These are phyloP conservation scores for Beauveria varroae DNA, from an alignment of 2,329 filamentous ascomycete species.

Conservation along the genomic window DNA sequence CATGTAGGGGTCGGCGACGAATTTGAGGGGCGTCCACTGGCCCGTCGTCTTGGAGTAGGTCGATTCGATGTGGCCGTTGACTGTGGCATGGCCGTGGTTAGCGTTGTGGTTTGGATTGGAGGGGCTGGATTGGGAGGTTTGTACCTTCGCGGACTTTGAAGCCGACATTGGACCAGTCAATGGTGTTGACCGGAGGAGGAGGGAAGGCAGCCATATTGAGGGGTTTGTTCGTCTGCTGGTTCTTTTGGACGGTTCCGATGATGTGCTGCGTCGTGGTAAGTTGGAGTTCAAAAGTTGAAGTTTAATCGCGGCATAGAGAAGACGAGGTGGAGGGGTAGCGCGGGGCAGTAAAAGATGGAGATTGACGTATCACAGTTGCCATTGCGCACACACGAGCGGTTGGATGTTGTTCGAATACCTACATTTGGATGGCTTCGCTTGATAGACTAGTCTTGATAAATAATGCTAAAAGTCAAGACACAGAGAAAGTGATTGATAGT, in stretches of 20 bases:
- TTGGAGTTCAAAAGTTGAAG: neutral
- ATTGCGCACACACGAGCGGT: neutral
- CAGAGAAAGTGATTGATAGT: neutral
- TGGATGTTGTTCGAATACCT: neutral
- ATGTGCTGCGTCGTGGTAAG: neutral
- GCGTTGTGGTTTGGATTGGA: too few relatives aligned
- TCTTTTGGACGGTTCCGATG: neutral
- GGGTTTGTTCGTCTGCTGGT: neutral
- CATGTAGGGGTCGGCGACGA: conserved; percentile 77
- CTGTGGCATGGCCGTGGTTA: conserved; percentile 32
- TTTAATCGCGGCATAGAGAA: neutral
- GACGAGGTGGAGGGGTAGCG: neutral
- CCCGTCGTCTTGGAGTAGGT: conserved; percentile 68
- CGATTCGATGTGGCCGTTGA: conserved; percentile 91
- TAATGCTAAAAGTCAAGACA: neutral
- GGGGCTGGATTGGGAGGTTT: too few relatives aligned
- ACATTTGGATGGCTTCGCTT: neutral
- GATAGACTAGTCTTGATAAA: neutral
- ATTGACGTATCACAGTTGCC: neutral
- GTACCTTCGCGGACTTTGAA: conserved; percentile 86
- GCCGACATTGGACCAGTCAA: conserved; percentile 91
- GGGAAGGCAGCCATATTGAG: conserved; percentile 51
- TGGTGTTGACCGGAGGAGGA: conserved; percentile 68
- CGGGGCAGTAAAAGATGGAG: neutral
- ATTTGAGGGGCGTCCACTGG: conserved; percentile 69